These are phyloP conservation scores for Tillandsia fasciculata DNA, from an alignment of 176 grass and related monocot species.

Conservation along the genomic window DNA sequence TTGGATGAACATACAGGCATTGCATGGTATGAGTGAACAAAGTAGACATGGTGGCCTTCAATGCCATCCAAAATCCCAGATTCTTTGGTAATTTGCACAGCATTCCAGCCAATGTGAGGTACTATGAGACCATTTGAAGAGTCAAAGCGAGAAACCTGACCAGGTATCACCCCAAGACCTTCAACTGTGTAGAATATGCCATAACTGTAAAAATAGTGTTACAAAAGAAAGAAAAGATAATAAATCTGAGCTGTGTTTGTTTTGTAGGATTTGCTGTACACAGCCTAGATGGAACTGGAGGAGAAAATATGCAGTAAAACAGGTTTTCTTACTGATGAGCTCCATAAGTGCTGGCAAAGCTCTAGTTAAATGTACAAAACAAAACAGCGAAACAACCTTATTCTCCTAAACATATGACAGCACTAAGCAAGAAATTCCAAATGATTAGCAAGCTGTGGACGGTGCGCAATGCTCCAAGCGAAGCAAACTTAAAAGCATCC, in stretches of 20 bases:
- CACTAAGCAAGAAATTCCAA: neutral
- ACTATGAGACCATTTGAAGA: conserved; percentile 72
- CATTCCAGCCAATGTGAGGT: conserved; percentile 98
- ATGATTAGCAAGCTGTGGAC: neutral
- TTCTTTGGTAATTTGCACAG: conserved; percentile 71
- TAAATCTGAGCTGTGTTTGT: neutral
- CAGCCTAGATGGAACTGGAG: too few relatives aligned
- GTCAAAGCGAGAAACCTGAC: conserved; percentile 69
- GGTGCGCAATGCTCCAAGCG: too few relatives aligned
- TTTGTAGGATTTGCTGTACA: neutral
- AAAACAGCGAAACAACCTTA: neutral
- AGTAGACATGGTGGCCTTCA: conserved; percentile 85
- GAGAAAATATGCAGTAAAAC: too few relatives aligned
- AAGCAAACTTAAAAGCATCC: too few relatives aligned
- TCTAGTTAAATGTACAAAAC: too few relatives aligned
- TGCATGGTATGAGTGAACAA: conserved; percentile 90
- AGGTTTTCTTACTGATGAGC: too few relatives aligned
- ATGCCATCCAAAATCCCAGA: conserved; percentile 60
- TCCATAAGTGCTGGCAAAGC: too few relatives aligned
- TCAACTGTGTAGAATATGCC: conserved; percentile 45
- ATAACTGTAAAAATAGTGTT: conserved; percentile 1
- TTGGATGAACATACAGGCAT: conserved; percentile 40
- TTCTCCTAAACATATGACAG: neutral
- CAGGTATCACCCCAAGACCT: conserved; percentile 91
- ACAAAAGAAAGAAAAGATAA: neutral